A percentile compares a stretch with the other conserved stretches of the same genome.
Conservation (phyloP, 2,329 filamentous ascomycete genomes). For the Arthrobotrys conoides region DNA sequence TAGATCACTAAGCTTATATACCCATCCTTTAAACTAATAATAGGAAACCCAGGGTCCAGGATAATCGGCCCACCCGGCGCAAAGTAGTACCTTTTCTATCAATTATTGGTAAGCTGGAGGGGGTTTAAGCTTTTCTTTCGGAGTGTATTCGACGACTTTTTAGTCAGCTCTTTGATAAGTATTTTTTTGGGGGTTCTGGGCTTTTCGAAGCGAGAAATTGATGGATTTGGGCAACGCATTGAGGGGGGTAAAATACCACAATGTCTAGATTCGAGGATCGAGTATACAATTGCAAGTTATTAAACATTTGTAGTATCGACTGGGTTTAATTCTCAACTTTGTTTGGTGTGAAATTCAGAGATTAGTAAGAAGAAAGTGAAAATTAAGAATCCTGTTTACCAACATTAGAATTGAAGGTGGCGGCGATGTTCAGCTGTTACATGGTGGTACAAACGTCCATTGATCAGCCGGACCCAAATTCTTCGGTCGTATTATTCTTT, state of each 20-base stretch:
- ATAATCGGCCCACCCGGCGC: constrained; percentile 16
- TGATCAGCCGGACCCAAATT: too few relatives aligned
- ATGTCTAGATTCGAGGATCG: too few relatives aligned
- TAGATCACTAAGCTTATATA: background rate
- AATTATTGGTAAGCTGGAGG: background rate
- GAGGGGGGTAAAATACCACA: constrained; percentile 12
- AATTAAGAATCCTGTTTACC: too few relatives aligned
- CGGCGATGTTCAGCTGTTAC: too few relatives aligned
- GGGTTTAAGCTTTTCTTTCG: background rate
- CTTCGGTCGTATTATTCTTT: too few relatives aligned
- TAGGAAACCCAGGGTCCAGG: background rate
- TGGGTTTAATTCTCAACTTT: too few relatives aligned
- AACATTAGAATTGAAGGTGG: too few relatives aligned
- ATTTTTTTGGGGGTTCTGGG: background rate
- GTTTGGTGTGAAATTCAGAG: too few relatives aligned
- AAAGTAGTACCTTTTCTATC: background rate
- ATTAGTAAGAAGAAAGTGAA: too few relatives aligned
- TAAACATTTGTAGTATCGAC: too few relatives aligned
- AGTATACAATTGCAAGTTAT: too few relatives aligned
- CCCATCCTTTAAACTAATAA: background rate
- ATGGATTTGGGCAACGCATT: constrained; percentile 8
- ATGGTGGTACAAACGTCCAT: too few relatives aligned
- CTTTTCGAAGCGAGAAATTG: background rate
- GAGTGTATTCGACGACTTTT: constrained; percentile 28
- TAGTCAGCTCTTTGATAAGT: constrained; percentile 1